phyloP scores from a whole-genome alignment of 2,329 filamentous ascomycete species.

The Colletotrichum cordylinicola region DNA sequence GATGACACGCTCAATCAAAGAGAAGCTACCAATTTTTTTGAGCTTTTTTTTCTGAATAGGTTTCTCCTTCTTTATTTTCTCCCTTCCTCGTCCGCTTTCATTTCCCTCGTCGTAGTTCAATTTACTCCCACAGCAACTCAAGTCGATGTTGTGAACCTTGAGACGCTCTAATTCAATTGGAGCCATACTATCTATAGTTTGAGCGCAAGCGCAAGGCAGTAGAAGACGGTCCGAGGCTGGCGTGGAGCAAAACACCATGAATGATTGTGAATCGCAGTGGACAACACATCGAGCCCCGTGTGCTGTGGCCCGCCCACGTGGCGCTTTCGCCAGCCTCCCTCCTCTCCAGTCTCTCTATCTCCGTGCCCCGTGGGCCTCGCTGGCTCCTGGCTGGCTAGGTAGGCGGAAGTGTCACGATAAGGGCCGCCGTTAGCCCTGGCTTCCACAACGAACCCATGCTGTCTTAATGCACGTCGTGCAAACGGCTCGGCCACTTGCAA shows the following conservation, averaged over 20 bases:
- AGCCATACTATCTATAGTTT: background rate
- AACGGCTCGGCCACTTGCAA: background rate
- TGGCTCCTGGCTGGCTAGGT: background rate
- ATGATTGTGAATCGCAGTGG: background rate
- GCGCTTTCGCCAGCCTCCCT: background rate
- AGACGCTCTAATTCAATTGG: background rate
- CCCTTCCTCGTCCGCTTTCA: too few species aligned
- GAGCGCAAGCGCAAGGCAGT: background rate
- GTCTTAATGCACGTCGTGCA: background rate
- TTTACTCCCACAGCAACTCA: background rate
- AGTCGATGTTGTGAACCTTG: background rate
- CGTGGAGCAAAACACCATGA: background rate
- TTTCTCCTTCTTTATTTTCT: background rate
- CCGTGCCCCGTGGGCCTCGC: background rate
- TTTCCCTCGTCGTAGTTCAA: background rate
- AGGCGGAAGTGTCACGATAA: background rate
- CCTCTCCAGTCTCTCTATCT: background rate
- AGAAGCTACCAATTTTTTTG: slow-evolving; percentile 59
- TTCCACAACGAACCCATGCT: background rate
- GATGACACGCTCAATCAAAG: slow-evolving; percentile 91
- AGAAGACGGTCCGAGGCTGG: background rate
- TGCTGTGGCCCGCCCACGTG: slow-evolving; percentile 5
- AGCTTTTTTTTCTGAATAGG: background rate
- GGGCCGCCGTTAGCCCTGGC: background rate
- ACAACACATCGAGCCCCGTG: background rate